These are phyloP conservation scores for Venturia asperata DNA, from an alignment of 2,329 filamentous ascomycete species.

Conservation along the genomic window DNA sequence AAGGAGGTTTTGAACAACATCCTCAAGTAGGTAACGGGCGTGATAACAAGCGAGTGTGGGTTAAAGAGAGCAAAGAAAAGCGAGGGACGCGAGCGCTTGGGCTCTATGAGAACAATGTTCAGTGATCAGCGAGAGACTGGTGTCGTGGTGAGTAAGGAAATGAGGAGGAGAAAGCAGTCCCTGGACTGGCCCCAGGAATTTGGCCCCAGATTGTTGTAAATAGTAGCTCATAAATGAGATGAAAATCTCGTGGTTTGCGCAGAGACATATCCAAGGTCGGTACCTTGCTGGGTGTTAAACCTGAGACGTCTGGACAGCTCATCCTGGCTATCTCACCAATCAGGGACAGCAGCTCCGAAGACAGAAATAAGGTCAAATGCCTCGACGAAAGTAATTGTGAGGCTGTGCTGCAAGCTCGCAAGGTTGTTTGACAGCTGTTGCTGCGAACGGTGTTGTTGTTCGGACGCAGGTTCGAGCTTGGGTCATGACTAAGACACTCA, in stretches of 20 bases:
- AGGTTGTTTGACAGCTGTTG: not conserved
- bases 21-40: not conserved
- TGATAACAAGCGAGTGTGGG: conserved; percentile 4
- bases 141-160: not conserved
- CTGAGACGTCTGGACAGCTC: conserved; percentile 6
- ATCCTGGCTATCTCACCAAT: not conserved
- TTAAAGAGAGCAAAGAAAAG: not conserved
- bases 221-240: not conserved
- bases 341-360: not conserved
- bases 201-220: not conserved
- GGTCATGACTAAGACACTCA: not conserved
- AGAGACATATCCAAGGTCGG: not conserved
- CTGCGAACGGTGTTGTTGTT: not conserved
- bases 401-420: not conserved
- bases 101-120: not conserved
- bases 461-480: not conserved
- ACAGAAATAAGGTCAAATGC: not conserved
- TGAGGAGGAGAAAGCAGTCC: not conserved
- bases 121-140: not conserved
- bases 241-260: not conserved
- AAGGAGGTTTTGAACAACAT: conserved; percentile 14
- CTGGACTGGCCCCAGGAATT: not conserved
- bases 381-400: not conserved
- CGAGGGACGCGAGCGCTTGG: not conserved
- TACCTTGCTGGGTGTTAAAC: not conserved